Base-by-base conservation (phyloP, 176 grass and related monocot genomes). In the Lolium rigidum region DNA sequence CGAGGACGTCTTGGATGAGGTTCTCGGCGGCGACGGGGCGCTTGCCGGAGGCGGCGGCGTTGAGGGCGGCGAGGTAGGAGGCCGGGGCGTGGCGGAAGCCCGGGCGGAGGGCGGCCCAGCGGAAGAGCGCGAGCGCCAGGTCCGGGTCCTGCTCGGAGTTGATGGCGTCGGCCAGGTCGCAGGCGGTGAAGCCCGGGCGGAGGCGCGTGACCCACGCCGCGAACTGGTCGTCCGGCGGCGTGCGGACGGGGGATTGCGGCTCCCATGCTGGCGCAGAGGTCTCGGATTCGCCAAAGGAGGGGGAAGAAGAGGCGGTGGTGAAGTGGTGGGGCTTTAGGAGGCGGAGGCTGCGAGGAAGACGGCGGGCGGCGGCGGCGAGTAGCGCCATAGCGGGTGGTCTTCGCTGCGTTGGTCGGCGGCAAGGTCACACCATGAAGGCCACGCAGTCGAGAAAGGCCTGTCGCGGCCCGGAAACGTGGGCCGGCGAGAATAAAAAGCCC, bases 51-150 rank as follows among this genome's bases (percentile, higher is more conserved):
- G 91, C 82, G 78, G 91, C 93, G 38, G 86, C 87, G 73, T 72
- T 43, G 83, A 98, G 89, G 10, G 92, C 90, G 31, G 92, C 92
- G 70, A 89, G 71, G 88, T 98, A 98, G 76, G 94, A 90, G 2
- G 90, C 63, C 0, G 90, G 69, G 0, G 76, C 50, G 76, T 98
- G 97, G 76, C 88, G 90, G 65, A 94, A 98, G 57, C 93, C 83
- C 15, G 88, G 92, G 25, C 87, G 94, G 76, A 98, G 97, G 26
- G 84, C 85, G 3, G 92, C 92, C 97, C 92, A 98, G 24, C 94
- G 97, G 84, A 98, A 98, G 86, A 98, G 94, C 44, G 93, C 92
- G 56, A 94, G 92, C 18, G 94, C 94, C 15, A 98, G 88, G 81
- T 95, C 90, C 0, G 92, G 90, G 63, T 98, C 97, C 2, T n/a